phyloP scores from a whole-genome alignment of 2,329 filamentous ascomycete genomes.

The Cladobotryum mycophilum region DNA sequence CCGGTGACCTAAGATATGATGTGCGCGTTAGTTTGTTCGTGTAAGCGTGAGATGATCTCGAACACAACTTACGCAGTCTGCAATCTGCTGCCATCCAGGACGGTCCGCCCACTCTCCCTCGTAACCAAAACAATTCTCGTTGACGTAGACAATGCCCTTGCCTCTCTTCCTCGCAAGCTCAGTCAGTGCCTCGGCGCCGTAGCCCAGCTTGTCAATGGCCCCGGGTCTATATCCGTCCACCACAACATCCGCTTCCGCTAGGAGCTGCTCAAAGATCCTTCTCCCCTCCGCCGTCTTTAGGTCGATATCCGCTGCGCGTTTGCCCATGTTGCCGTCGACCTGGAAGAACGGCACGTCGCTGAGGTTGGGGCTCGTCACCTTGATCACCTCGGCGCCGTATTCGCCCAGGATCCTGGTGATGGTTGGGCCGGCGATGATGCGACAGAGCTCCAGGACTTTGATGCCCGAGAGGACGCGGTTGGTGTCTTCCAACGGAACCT shows the following conservation, averaged over 20 bases:
- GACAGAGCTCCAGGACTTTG: constrained; percentile 68
- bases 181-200: constrained; percentile 49
- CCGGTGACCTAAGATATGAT: constrained; percentile 37
- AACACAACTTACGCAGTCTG: constrained; percentile 46
- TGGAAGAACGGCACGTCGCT: constrained; percentile 68
- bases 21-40: background rate
- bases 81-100: constrained; percentile 67
- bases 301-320: constrained; percentile 59
- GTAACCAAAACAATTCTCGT: constrained; percentile 66
- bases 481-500: constrained; percentile 30
- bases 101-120: constrained; percentile 53
- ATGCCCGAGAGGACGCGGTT: constrained; percentile 48
- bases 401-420: constrained; percentile 67
- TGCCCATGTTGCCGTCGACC: constrained; percentile 66
- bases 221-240: constrained; percentile 64
- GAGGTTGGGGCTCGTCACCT: constrained; percentile 62
- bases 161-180: constrained; percentile 47
- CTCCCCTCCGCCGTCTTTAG: constrained; percentile 51
- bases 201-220: constrained; percentile 57
- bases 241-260: constrained; percentile 58
- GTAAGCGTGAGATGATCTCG: background rate
- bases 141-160: constrained; percentile 61
- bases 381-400: constrained; percentile 68
- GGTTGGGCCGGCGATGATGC: constrained; percentile 70
- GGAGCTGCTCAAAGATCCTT: constrained; percentile 49